Evolutionary conservation across 768 basidiomycete genomes (phyloP), one percentile per base, ranked within the genome.

Genomic region (Tephrocybe sp.): DNA sequence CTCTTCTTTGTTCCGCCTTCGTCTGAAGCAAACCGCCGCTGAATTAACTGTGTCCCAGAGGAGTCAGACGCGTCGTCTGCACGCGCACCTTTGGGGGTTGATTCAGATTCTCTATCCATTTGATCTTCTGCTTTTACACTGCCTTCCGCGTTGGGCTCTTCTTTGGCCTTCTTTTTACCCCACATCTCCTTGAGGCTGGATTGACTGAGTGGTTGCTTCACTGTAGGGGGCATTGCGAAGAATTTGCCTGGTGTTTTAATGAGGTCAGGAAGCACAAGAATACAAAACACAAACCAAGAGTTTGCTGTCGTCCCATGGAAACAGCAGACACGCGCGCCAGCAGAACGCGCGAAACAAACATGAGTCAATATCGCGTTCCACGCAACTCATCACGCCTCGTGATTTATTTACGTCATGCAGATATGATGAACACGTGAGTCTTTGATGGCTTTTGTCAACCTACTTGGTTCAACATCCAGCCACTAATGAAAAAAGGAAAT

Each of bases 151-250:
- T 56, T 56, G 54, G 46, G 57, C 50, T 49, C 63, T 62, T 53
- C 63, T 51, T 60, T 63, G 40, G 50, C 54, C 59, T 54, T 65
- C 53, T 61, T 64, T 42, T 52, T 54, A 48, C 72, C 75, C 87
- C 88, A 92, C 72, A 89, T 75, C 48, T 90, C 87, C 50, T 80
- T 75, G 34, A 93, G 78, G 60, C 73, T 90, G n/a, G 89, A 74
- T 64, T 93, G 90, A 51, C 89, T 88, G 6, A 85, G 82, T 0
- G 86, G 85, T 23, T 80, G 64, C 67, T 88, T 90, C n/a, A 62
- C 57, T 23, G 76, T 75, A 56, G 76, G 77, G 0, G 90, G 87
- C 86, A 90, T 87, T 51, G 76, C 72, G 49, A 91, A 82, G 73
- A 90, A 92, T 61, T 80, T 88, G 33, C 83, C 89, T 92, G 54